Evolutionary conservation across 2,329 filamentous ascomycete species (phyloP), one percentile per base, ranked within the genome.

Genomic region (Nemania abortiva): DNA sequence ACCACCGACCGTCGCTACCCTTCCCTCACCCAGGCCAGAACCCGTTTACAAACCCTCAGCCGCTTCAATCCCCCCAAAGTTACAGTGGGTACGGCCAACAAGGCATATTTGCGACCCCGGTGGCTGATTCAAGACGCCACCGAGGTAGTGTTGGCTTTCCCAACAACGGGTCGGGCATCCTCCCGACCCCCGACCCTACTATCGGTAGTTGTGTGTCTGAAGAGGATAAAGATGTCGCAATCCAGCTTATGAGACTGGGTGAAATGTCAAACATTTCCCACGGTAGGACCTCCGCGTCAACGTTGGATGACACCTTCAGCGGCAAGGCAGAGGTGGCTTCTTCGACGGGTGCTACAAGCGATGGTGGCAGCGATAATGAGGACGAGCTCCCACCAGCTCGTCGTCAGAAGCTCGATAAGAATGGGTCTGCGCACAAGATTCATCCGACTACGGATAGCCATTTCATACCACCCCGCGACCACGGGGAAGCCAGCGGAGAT

Each of bases 121-220:
- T 77, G 42, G 81, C 86, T 60, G 88, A 91, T 80, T 84, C 84
- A 71, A 90, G 91, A 78, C 90, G 90, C 70, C 86, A 90, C 74
- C 90, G 92, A 67, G 88, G 88, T 64, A 90, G 89, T 77, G 85
- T 88, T 69, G 86, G 85, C 67, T 88, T 88, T 72, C 83, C 86
- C 42, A 71, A 63, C 47, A 81, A 82, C 72, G 81, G 83, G 72
- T 80, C 82, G 57, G 90, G 90, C 63, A 88, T 97, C 74, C 85
- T 98, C 72, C 95, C 95, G 22, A 99, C 96, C 1, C 96, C 96
- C 29, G 96, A 98, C 76, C 95, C 95, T n/a, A 99, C 96, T 13
- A 92, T 98, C 75, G 93, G 93, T 63, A 98, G 95, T 82, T 97
- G 94, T 80, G 95, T 99, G 81, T 98, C 95, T 15, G 96, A 99